A percentile compares a stretch with the other conserved stretches of the same genome.
Evolutionary conservation across 768 basidiomycete genomes (phyloP).

Genomic region (Gloeopeniophorella convolvens): DNA sequence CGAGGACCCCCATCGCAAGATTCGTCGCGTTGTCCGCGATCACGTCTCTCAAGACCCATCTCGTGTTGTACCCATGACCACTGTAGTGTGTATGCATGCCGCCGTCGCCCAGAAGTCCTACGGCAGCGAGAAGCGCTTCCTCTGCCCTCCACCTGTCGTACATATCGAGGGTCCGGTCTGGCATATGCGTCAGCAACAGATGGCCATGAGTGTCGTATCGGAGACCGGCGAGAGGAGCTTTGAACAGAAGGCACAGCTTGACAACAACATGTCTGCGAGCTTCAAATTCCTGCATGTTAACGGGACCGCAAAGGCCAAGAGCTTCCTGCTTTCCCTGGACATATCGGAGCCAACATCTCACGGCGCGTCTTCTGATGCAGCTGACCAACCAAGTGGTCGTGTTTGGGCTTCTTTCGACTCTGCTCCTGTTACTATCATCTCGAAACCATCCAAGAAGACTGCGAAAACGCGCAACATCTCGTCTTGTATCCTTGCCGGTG

Average conservation of each 20-base stretch:
- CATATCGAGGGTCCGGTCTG: constrained; percentile 86
- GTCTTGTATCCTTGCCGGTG: constrained; percentile 83
- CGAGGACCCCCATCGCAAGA: constrained; percentile 67
- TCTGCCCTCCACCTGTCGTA: constrained; percentile 90
- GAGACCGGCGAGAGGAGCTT: constrained; percentile 78
- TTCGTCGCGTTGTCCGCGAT: constrained; percentile 78
- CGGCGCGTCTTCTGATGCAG: constrained; percentile 33
- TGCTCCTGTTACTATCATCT: constrained; percentile 88
- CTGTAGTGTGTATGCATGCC: constrained; percentile 84
- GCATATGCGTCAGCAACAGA: constrained; percentile 74
- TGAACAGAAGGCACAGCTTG: constrained; percentile 78
- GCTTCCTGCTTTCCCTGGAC: constrained; percentile 79
- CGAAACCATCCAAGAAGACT: constrained; percentile 96
- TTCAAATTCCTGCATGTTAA: constrained; percentile 92
- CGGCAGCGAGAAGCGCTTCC: constrained; percentile 90
- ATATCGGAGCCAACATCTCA: constrained; percentile 68
- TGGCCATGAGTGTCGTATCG: constrained; percentile 81
- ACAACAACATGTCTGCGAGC: constrained; percentile 78
- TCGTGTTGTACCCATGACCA: constrained; percentile 82
- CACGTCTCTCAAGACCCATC: constrained; percentile 71
- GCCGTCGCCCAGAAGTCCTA: constrained; percentile 96
- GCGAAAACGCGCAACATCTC: constrained; percentile 91
- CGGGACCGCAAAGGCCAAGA: constrained; percentile 84
- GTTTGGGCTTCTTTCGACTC: constrained; percentile 91
- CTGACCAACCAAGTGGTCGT: constrained; percentile 44